phyloP scores from a whole-genome alignment of 768 basidiomycete genomes.

The Psilocybe cubensis region DNA sequence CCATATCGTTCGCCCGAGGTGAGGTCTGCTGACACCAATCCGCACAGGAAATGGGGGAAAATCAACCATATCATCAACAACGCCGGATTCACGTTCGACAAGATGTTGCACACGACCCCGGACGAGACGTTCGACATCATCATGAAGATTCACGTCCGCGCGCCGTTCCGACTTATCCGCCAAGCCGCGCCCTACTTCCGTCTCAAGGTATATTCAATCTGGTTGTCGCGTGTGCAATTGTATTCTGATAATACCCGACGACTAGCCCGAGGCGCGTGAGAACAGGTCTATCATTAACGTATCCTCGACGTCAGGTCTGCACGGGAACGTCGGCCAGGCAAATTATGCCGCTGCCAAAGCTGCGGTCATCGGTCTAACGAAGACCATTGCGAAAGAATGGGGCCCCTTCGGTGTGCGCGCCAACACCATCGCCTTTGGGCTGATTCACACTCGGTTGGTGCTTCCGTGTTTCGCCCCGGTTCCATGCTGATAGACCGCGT shows the following conservation, averaged over 20 bases:
- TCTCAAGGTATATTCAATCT: constrained; percentile 51
- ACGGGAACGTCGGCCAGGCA: constrained; percentile 85
- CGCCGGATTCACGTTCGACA: constrained; percentile 81
- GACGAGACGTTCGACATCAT: constrained; percentile 85
- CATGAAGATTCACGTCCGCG: constrained; percentile 82
- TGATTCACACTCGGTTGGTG: constrained; percentile 74
- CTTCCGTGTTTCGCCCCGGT: not conserved
- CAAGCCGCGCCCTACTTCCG: constrained; percentile 88
- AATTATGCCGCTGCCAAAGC: constrained; percentile 85
- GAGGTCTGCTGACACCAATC: not conserved
- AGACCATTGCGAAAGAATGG: constrained; percentile 90
- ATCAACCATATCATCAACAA: constrained; percentile 91
- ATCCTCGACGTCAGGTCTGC: constrained; percentile 80
- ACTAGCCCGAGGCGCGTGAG: constrained; percentile 57
- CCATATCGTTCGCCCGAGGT: not conserved
- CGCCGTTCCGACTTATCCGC: constrained; percentile 84
- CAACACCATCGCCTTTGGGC: constrained; percentile 80
- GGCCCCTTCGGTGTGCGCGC: constrained; percentile 81
- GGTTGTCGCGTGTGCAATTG: not conserved
- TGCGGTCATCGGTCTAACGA: constrained; percentile 78
- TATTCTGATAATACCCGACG: not conserved
- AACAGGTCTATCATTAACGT: constrained; percentile 83
- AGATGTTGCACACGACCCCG: constrained; percentile 86
- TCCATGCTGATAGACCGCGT: not conserved
- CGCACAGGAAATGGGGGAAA: constrained; percentile 72